Evolutionary conservation across 208 protist genomes (phyloP), one percentile per base, ranked within the genome.

Genomic region (Leishmania lainsoni): DNA sequence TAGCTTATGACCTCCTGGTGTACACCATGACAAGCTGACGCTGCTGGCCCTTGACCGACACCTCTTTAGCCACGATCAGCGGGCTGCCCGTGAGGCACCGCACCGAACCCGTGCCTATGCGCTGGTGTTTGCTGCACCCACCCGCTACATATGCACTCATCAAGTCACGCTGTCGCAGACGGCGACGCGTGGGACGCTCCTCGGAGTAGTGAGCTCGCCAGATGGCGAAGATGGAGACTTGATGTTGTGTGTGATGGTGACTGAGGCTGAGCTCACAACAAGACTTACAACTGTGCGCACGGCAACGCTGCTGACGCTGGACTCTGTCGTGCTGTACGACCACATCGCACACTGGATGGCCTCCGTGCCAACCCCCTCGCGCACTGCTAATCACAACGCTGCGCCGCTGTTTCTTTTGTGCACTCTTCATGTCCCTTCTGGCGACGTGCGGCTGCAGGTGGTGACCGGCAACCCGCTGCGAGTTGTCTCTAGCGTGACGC

Each of bases 321-420:
- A 86, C 16, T 80, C 82, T 14, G 42, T 86, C 4, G 73, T 79
- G 52, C 78, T 81, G 66, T 58, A 63, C 3, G 65, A 68, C 20
- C 80, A 73, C 78, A 63, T 72, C n/a, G 80, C 80, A 26, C 83
- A 80, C 10, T 89, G 86, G 80, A 82, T 84, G 86, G 81, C 63
- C 20, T 58, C 73, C 32, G 86, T 89, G 66, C 81, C 82, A 42
- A 74, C 74, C 52, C 66, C 61, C 49, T 56, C 77, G 58, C 16
- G 48, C 74, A 16, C 29, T 0, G 49, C 71, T 76, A 16, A 66
- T 81, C 29, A 48, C 63, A 56, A 78, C 39, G 58, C 73, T 0
- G 22, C 80, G 5, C 81, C 80, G 42, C 63, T 84, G 54, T 85
- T 82, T 56, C 66, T 84, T 4, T 52, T 84, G 72, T 87, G 80